Evolutionary conservation across 352 stramenopile species (phyloP).

Genomic region (Phytophthora uliginosa): DNA sequence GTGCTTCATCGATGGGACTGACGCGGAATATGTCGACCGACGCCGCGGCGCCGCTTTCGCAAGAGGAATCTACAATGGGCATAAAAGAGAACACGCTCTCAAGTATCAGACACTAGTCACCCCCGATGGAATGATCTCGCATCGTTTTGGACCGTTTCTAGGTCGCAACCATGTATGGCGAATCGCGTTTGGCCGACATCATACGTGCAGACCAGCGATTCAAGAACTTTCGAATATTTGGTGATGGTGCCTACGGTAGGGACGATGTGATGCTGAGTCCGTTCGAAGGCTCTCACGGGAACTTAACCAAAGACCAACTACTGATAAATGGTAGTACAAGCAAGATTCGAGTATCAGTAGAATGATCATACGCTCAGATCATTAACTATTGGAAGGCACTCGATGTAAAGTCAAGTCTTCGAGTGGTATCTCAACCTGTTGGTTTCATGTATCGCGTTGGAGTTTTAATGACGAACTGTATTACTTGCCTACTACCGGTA

Average conservation of each 20-base stretch:
- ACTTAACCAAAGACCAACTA: not conserved
- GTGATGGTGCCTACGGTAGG: not conserved
- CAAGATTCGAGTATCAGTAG: not conserved
- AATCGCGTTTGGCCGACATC: not conserved
- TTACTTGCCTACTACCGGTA: no score
- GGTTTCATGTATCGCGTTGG: no score
- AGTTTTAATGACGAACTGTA: no score
- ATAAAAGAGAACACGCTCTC: constrained; percentile 15
- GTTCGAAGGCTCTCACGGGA: not conserved
- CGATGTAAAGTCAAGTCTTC: no score
- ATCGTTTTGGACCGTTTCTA: not conserved
- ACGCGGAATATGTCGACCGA: constrained; percentile 14
- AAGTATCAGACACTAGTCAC: not conserved
- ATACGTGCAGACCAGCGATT: not conserved
- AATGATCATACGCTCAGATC: no score
- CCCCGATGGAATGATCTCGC: not conserved
- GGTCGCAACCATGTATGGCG: not conserved
- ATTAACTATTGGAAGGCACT: no score
- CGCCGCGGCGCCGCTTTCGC: not conserved
- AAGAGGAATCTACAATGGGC: constrained; percentile 34
- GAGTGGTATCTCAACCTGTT: no score
- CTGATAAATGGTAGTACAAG: not conserved
- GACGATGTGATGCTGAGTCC: not conserved
- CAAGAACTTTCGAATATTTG: not conserved
- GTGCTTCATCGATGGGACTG: constrained; percentile 25